Conservation (phyloP, 495 filamentous ascomycete species). For the Glonium stellatum region DNA sequence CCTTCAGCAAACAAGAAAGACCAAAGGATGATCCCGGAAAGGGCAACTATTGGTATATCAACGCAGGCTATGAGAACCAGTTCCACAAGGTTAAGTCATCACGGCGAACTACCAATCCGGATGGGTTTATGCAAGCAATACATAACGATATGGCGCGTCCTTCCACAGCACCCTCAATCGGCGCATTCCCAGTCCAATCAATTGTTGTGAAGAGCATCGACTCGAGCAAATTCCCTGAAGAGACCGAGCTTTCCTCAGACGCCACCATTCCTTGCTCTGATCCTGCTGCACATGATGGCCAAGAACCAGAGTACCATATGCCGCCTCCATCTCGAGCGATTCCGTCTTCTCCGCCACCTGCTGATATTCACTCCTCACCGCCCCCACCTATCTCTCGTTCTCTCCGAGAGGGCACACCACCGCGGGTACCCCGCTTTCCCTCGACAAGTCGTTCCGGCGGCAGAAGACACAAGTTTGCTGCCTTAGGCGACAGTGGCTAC, state of each 20-base stretch:
- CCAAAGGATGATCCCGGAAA: constrained; percentile 98
- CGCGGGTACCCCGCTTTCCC: constrained; percentile 53
- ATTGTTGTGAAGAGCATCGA: constrained; percentile 31
- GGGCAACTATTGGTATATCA: constrained; percentile 96
- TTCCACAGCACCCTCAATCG: constrained; percentile 33
- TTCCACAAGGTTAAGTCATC: constrained; percentile 79
- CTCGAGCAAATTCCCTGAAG: constrained; percentile 44
- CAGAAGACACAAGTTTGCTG: constrained; percentile 64
- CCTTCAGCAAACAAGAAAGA: constrained; percentile 91
- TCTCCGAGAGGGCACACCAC: constrained; percentile 63
- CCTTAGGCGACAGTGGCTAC: constrained; percentile 91
- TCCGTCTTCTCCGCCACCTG: constrained; percentile 55
- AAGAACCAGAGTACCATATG: constrained; percentile 40
- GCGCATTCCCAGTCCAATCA: constrained; percentile 28
- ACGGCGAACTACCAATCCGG: constrained; percentile 46
- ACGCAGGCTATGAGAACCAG: constrained; percentile 76
- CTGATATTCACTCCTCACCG: constrained; percentile 75
- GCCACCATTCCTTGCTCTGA: constrained; percentile 91
- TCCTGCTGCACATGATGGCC: constrained; percentile 59
- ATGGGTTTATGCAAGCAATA: constrained; percentile 31
- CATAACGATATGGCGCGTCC: constrained; percentile 28
- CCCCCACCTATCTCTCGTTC: constrained; percentile 57
- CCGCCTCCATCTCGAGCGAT: constrained; percentile 35
- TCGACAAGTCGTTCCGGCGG: constrained; percentile 51
- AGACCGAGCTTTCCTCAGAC: constrained; percentile 75